Conservation (phyloP, 2,329 filamentous ascomycete species). For the Dothideomycetidae sp. region DNA sequence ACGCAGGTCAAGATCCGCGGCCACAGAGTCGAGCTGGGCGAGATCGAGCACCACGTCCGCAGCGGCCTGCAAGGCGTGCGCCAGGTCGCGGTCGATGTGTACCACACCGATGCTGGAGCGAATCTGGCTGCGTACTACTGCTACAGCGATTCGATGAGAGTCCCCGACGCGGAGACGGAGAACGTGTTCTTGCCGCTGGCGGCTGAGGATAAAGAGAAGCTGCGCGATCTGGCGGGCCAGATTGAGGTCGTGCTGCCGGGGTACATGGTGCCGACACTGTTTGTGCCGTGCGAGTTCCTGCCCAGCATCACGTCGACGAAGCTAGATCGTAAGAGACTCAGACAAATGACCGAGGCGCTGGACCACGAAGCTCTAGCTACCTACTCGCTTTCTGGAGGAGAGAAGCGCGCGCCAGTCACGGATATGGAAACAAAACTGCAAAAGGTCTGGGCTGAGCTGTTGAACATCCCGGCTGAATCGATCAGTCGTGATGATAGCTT, state of each 20-base stretch:
- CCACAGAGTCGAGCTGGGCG: conserved; percentile 82
- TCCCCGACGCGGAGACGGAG: conserved; percentile 8
- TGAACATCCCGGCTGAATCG: conserved; percentile 31
- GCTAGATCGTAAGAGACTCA: conserved; percentile 18
- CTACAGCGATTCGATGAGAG: conserved; percentile 51
- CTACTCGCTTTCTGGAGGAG: background rate
- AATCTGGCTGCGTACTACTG: conserved; percentile 1
- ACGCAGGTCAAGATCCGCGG: conserved; percentile 87
- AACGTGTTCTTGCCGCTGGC: conserved; percentile 25
- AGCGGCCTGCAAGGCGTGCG: conserved; percentile 55
- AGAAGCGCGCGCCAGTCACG: background rate
- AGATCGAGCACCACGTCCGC: conserved; percentile 74
- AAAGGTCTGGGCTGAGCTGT: conserved; percentile 35
- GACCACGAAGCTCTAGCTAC: background rate
- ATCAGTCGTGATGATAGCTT: conserved; percentile 46
- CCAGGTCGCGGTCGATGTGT: conserved; percentile 55
- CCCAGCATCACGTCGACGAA: conserved; percentile 31
- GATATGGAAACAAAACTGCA: conserved; percentile 27
- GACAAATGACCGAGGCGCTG: background rate
- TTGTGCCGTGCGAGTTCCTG: conserved; percentile 55
- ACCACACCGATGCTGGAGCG: conserved; percentile 48
- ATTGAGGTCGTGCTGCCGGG: conserved; percentile 55
- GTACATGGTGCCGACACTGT: conserved; percentile 86
- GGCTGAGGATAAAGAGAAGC: conserved; percentile 51
- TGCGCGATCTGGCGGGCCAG: conserved; percentile 45